These are phyloP conservation scores for Jackrogersella minutella DNA, from an alignment of 495 filamentous ascomycete genomes.

Conservation along the genomic window DNA sequence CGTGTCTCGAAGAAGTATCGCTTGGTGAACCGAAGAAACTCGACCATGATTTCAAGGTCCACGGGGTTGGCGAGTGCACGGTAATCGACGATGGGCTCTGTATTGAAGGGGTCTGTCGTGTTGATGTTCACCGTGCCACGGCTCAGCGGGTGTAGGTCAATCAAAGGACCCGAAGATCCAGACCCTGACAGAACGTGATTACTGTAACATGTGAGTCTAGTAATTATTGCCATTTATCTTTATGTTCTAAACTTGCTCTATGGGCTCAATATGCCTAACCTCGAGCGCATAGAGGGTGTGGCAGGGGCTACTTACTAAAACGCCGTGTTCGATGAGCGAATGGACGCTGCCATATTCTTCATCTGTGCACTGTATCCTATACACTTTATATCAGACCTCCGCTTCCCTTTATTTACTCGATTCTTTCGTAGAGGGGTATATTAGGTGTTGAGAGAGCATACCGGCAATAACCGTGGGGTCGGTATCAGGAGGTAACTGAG, in stretches of 20 bases:
- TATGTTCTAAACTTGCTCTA: no score
- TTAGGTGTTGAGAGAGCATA: constrained; percentile 9
- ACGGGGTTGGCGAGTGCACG: constrained; percentile 59
- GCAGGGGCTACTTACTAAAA: constrained; percentile 43
- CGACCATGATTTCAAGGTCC: constrained; percentile 53
- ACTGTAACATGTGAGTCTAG: constrained; percentile 15
- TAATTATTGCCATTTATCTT: background rate
- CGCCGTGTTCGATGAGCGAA: constrained; percentile 50
- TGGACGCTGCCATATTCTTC: constrained; percentile 49
- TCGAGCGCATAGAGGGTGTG: background rate
- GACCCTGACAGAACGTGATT: constrained; percentile 51
- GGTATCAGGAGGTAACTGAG: constrained; percentile 47
- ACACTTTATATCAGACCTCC: constrained; percentile 1
- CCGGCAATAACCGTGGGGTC: constrained; percentile 51
- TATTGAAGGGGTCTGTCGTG: constrained; percentile 44
- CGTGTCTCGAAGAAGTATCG: constrained; percentile 51
- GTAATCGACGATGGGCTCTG: constrained; percentile 57
- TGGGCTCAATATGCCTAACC: background rate
- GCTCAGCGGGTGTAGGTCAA: constrained; percentile 55
- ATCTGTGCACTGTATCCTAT: constrained; percentile 57
- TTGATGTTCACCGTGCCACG: constrained; percentile 59
- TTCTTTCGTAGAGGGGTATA: background rate
- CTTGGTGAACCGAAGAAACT: constrained; percentile 52
- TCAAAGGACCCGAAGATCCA: constrained; percentile 45
- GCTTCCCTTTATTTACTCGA: background rate